Evolutionary conservation across 768 basidiomycete species (phyloP), one percentile per base, ranked within the genome.

Genomic region (Harrya chromipes): DNA sequence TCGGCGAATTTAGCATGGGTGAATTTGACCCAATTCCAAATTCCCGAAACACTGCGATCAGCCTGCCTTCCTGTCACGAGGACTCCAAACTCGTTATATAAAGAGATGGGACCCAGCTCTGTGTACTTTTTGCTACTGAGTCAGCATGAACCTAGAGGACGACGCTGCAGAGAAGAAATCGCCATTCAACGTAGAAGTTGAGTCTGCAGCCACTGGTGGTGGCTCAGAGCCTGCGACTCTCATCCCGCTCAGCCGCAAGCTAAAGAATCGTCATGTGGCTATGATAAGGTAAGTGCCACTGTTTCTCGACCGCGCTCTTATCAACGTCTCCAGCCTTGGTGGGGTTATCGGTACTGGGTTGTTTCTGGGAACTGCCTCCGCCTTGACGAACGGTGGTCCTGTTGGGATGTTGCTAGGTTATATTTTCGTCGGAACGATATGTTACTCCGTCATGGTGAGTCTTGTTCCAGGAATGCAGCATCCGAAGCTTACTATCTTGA

Each of bases 381-480:
- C 64, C 20, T 57, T 75, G 27, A 43, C 48, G 35, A 61, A 64
- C 20, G 73, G 74, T 19, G 74, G 74, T 24, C 76, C 77, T 1
- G 49, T 75, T 10, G 76, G 76, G 16, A 59, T 74, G 39, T 53
- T 77, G 2, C 62, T 77, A 3, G 74, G 68, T 1, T 77, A 76
- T 50, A 41, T 61, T 10, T 53, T 65, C 10, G 48, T 72, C 2
- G 67, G 70, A 9, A 57, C 66, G 13, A 53, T 64, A 14, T 70
- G 67, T 31, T 70, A 67, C 43, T 58, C 59, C 9, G 63, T 66
- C 23, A 69, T 69, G 67, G 71, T 70, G 24, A 40, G 60, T n/a
- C 12, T 20, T 6, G 8, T 17, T 23, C 5, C 8, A 20, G n/a
- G 6, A 8, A 6, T 27, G 12, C 10, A 4, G 14, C 9, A 1